phyloP scores from a whole-genome alignment of 2,329 filamentous ascomycete species.

The Xylariaceae sp. region DNA sequence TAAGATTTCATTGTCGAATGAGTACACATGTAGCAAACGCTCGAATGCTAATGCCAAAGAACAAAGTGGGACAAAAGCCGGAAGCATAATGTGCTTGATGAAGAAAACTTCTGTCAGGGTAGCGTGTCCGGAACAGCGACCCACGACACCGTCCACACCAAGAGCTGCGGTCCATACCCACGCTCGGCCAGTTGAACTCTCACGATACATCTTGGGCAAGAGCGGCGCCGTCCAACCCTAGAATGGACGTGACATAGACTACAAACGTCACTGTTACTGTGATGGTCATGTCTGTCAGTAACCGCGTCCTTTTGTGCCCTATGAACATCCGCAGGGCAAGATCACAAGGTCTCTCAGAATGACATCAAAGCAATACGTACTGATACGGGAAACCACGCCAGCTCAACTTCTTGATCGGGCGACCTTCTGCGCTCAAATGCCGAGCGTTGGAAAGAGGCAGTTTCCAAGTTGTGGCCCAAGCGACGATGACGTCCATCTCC shows the following conservation, averaged over 20 bases:
- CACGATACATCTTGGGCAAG: slow-evolving; percentile 7
- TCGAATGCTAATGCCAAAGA: no score
- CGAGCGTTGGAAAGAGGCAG: slow-evolving; percentile 17
- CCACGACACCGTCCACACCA: slow-evolving; percentile 19
- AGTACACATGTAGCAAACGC: no score
- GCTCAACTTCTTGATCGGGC: slow-evolving; percentile 17
- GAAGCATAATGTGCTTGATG: no score
- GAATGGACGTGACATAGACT: background rate
- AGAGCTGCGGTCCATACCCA: slow-evolving; percentile 16
- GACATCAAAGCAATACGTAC: no score
- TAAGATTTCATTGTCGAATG: no score
- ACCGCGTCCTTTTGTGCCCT: no score
- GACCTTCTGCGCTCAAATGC: slow-evolving; percentile 15
- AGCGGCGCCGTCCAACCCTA: background rate
- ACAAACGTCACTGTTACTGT: slow-evolving; percentile 1
- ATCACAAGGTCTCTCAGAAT: no score
- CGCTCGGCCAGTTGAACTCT: slow-evolving; percentile 1
- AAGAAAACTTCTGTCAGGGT: no score
- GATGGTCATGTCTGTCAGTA: slow-evolving; percentile 6
- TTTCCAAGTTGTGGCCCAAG: slow-evolving; percentile 21
- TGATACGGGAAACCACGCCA: slow-evolving; percentile 13
- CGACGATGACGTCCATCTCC: slow-evolving; percentile 19
- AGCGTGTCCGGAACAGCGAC: no score
- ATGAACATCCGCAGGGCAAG: no score
- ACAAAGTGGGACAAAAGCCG: no score